Conservation (phyloP, 1,139 yeast species). For the Candida sp. region DNA sequence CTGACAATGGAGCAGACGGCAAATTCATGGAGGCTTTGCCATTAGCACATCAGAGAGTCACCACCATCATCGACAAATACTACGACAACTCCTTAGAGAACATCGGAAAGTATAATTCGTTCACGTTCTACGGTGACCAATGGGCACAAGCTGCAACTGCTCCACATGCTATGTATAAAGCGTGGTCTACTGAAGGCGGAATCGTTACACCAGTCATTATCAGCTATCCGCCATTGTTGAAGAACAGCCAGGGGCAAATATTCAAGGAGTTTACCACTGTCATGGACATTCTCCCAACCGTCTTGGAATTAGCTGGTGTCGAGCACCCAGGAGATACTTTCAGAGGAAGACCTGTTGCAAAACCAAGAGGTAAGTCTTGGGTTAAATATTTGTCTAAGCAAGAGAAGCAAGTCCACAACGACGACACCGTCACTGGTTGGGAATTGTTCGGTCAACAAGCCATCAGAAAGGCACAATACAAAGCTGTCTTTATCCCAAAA, state of each 20-base stretch:
- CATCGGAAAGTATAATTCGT: constrained; percentile 52
- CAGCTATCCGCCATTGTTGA: constrained; percentile 37
- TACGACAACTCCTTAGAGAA: constrained; percentile 51
- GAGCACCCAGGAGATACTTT: constrained; percentile 45
- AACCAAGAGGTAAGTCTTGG: constrained; percentile 50
- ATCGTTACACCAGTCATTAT: constrained; percentile 56
- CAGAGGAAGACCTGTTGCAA: constrained; percentile 40
- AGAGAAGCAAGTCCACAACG: constrained; percentile 38
- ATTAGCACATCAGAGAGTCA: constrained; percentile 29
- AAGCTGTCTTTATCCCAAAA: constrained; percentile 51
- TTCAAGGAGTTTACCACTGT: constrained; percentile 51
- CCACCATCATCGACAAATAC: constrained; percentile 28
- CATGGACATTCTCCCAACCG: constrained; percentile 61
- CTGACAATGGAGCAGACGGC: constrained; percentile 69
- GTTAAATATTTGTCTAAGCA: constrained; percentile 27
- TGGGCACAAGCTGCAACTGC: constrained; percentile 74
- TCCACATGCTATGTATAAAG: constrained; percentile 54
- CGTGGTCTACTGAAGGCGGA: constrained; percentile 61
- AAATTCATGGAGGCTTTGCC: constrained; percentile 60
- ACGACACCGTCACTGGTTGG: constrained; percentile 59
- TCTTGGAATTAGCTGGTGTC: constrained; percentile 50
- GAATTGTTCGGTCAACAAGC: constrained; percentile 62
- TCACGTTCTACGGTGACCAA: constrained; percentile 57
- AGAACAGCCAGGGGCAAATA: constrained; percentile 29
- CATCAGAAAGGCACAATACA: constrained; percentile 51